phyloP scores from a whole-genome alignment of 148 eudicot genomes.

The Camellia lanceoleosa region DNA sequence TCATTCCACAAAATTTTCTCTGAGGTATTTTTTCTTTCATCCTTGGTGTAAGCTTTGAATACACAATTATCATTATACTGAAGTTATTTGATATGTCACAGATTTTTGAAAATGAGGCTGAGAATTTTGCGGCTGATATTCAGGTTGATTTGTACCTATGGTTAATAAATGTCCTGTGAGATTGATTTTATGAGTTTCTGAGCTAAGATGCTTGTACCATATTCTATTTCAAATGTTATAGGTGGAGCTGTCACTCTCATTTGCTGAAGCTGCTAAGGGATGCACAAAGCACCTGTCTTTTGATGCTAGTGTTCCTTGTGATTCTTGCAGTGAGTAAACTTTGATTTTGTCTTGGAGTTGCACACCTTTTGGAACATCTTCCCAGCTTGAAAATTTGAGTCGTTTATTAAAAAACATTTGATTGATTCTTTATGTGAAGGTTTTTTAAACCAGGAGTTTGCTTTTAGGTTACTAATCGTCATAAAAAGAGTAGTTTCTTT shows the following conservation, averaged over 20 bases:
- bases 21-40: conserved; percentile 55
- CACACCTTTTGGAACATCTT: neutral
- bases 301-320: conserved; percentile 73
- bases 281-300: conserved; percentile 76
- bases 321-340: conserved; percentile 71
- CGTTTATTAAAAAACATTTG: neutral
- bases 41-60: neutral
- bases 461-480: neutral
- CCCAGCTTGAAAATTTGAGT: neutral
- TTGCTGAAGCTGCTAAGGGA: conserved; percentile 83
- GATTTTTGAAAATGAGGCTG: conserved; percentile 78
- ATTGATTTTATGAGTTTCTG: conserved; percentile 16
- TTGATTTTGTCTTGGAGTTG: neutral
- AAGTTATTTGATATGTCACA: conserved; percentile 25
- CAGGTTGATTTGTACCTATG: conserved; percentile 45
- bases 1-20: conserved; percentile 86
- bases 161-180: neutral
- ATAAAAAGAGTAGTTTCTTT: neutral
- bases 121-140: conserved; percentile 62
- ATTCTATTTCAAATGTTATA: conserved; percentile 25
- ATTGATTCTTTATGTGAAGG: neutral
- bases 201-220: conserved; percentile 15
- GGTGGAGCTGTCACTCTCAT: conserved; percentile 76
- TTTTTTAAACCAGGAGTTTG: neutral
- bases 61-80: neutral